Evolutionary conservation across 768 basidiomycete genomes (phyloP).

Genomic region (Suillus ampliporus): DNA sequence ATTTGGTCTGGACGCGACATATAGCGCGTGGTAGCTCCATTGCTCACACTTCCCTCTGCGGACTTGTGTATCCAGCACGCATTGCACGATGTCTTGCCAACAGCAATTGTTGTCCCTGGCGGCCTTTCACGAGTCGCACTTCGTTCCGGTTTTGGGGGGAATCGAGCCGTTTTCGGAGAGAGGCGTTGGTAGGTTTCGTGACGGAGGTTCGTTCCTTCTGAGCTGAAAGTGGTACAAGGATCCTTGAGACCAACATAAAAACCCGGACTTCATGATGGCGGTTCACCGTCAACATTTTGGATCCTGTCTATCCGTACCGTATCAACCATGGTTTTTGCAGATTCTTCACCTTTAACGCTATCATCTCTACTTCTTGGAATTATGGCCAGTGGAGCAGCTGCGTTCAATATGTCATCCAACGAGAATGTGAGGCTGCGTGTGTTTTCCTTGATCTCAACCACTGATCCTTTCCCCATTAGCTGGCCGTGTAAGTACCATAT

Average conservation of each 20-base stretch:
- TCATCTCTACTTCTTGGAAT: conserved; percentile 1
- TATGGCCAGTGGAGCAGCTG: conserved; percentile 3
- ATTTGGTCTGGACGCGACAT: too few relatives aligned
- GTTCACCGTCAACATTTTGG: background rate
- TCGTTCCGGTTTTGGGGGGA: background rate
- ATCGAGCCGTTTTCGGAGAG: background rate
- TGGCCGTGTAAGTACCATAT: conserved; percentile 28
- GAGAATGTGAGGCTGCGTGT: conserved; percentile 26
- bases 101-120: background rate
- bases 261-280: background rate
- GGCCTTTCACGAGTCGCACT: background rate
- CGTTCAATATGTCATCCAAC: conserved; percentile 32
- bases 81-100: conserved; percentile 4
- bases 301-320: background rate
- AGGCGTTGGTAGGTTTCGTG: background rate
- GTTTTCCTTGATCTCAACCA: background rate
- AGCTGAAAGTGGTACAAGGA: background rate
- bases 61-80: background rate
- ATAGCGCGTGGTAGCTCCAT: too few relatives aligned
- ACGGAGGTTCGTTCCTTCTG: background rate
- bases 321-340: background rate
- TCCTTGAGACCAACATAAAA: background rate
- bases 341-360: background rate
- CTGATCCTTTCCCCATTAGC: conserved; percentile 11
- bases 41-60: too few relatives aligned